Percentiles rank a stretch among this genome's conserved stretches.
These are phyloP conservation scores for Kockovaella imperatae DNA, from an alignment of 768 basidiomycete species.

Conservation along the genomic window DNA sequence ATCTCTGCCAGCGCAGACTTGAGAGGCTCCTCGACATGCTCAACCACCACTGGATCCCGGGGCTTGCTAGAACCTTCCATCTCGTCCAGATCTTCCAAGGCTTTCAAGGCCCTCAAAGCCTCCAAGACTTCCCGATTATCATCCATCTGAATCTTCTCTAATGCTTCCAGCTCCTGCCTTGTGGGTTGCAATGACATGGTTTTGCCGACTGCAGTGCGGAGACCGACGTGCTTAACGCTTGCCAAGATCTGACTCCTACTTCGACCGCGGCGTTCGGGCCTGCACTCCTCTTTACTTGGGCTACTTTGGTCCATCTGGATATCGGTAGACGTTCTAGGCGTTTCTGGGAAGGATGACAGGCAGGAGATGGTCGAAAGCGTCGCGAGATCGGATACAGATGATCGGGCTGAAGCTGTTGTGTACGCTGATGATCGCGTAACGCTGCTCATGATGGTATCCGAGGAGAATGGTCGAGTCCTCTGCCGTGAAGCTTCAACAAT, in stretches of 20 bases:
- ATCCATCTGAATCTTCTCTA: slow-evolving; percentile 8
- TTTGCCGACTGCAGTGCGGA: slow-evolving; percentile 19
- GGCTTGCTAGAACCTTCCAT: no score
- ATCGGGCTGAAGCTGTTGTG: slow-evolving; percentile 22
- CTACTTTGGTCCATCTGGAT: background rate
- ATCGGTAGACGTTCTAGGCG: slow-evolving; percentile 7
- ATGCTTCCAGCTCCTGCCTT: slow-evolving; percentile 9
- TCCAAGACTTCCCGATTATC: background rate
- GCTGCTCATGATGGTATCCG: background rate
- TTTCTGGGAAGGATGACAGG: slow-evolving; percentile 15
- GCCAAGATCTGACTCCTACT: slow-evolving; percentile 6
- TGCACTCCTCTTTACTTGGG: background rate
- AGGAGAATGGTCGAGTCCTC: background rate
- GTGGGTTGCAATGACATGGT: slow-evolving; percentile 21
- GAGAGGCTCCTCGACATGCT: no score
- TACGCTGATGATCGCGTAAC: slow-evolving; percentile 1
- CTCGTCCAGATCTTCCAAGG: no score
- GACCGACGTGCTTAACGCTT: slow-evolving; percentile 9
- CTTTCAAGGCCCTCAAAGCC: slow-evolving; percentile 2
- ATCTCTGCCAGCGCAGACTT: no score
- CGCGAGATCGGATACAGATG: slow-evolving; percentile 15
- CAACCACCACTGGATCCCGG: no score
- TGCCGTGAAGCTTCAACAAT: background rate
- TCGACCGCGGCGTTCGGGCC: slow-evolving; percentile 4
- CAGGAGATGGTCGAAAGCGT: slow-evolving; percentile 17